Percentiles rank a stretch among this genome's conserved stretches.
phyloP scores from a whole-genome alignment of 495 filamentous ascomycete species.

The Bryoglossum gracile region DNA sequence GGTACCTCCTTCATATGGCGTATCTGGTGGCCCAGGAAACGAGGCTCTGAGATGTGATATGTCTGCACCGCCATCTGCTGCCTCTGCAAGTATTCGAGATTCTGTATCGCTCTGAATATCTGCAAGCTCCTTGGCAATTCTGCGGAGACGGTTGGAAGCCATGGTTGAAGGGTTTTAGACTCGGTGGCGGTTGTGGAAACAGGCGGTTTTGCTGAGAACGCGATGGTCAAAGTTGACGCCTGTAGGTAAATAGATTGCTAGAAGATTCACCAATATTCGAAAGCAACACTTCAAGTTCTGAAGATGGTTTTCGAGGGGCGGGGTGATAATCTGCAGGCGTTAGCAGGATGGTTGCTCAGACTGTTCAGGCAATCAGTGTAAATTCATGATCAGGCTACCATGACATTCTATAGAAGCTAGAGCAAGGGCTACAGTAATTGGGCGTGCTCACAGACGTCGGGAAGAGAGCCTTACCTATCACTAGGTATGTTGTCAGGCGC shows the following conservation, averaged over 20 bases:
- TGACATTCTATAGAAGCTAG: too few species aligned
- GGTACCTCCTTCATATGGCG: constrained; percentile 85
- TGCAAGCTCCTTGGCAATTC: constrained; percentile 83
- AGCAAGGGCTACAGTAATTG: too few species aligned
- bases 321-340: too few species aligned
- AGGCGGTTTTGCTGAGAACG: too few species aligned
- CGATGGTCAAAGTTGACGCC: too few species aligned
- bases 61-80: constrained; percentile 52
- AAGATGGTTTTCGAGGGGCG: too few species aligned
- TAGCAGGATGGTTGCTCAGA: too few species aligned
- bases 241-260: too few species aligned
- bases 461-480: constrained; percentile 15
- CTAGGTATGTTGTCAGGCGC: neutral
- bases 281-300: too few species aligned
- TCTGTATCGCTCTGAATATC: constrained; percentile 75
- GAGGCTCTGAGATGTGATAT: constrained; percentile 77
- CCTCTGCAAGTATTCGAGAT: constrained; percentile 64
- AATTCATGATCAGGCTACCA: too few species aligned
- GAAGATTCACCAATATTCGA: too few species aligned
- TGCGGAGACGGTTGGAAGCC: constrained; percentile 70
- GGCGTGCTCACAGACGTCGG: constrained; percentile 12
- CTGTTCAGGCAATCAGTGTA: too few species aligned
- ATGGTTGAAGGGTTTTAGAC: constrained; percentile 36
- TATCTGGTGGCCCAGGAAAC: constrained; percentile 83
- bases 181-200: neutral